phyloP scores from a whole-genome alignment of 768 basidiomycete species.

The Rhizopogon sp. region DNA sequence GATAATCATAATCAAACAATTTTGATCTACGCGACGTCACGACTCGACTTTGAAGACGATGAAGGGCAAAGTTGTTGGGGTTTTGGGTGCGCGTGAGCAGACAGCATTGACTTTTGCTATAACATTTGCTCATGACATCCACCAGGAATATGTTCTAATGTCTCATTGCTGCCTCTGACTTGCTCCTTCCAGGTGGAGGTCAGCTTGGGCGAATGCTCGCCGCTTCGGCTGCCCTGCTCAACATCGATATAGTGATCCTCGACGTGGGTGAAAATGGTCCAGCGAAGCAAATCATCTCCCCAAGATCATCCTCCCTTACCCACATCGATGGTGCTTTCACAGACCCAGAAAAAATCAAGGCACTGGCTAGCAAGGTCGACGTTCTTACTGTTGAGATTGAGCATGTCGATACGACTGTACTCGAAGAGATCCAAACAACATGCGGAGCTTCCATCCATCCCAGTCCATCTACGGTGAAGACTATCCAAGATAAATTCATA shows the following conservation, averaged over 20 bases:
- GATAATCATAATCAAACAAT: neutral
- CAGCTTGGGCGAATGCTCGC: conserved; percentile 98
- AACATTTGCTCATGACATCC: conserved; percentile 7
- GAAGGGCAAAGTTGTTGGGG: conserved; percentile 22
- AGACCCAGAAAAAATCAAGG: conserved; percentile 69
- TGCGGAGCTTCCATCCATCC: conserved; percentile 55
- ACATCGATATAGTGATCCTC: conserved; percentile 78
- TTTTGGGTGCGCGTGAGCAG: conserved; percentile 26
- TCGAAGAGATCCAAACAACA: conserved; percentile 42
- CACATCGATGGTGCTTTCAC: conserved; percentile 91
- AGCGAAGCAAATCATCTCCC: conserved; percentile 82
- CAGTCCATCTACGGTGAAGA: conserved; percentile 70
- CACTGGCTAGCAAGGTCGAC: conserved; percentile 77
- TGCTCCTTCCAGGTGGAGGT: conserved; percentile 70
- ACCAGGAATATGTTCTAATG: conserved; percentile 6
- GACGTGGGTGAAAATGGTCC: conserved; percentile 78
- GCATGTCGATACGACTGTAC: conserved; percentile 78
- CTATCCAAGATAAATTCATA: conserved; percentile 76
- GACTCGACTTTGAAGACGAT: conserved; percentile 5
- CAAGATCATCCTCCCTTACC: conserved; percentile 37
- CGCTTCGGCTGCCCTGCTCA: conserved; percentile 81
- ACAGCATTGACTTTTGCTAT: neutral
- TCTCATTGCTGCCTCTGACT: neutral
- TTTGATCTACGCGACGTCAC: neutral
- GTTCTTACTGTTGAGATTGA: conserved; percentile 95